A percentile compares a stretch with the other conserved stretches of the same genome.
phyloP scores from a whole-genome alignment of 768 basidiomycete genomes.

The Dacryopinax spathularia region DNA sequence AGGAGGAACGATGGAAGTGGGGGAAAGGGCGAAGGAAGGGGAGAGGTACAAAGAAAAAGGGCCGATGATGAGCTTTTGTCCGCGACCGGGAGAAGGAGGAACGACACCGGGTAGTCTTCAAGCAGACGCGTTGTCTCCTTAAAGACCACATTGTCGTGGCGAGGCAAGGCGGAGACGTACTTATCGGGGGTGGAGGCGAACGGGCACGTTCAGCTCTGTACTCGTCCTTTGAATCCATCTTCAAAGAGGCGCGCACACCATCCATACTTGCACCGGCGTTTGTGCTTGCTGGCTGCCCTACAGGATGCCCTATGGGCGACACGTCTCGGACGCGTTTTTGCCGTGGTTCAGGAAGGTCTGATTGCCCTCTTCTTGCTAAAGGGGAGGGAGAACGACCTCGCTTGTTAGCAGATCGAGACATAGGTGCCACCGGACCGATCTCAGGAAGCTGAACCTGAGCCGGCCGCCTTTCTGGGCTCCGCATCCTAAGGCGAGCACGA shows the following conservation, averaged over 20 bases:
- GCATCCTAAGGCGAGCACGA: not conserved
- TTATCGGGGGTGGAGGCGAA: conserved; percentile 1
- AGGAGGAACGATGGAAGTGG: not conserved
- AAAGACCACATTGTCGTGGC: not conserved
- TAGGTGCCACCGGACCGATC: not conserved
- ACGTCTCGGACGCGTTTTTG: not conserved
- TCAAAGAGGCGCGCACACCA: not conserved
- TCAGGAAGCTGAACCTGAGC: no score
- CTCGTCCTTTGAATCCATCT: not conserved
- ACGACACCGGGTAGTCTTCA: not conserved
- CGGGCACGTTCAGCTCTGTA: not conserved
- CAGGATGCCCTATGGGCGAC: not conserved
- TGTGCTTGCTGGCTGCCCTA: not conserved
- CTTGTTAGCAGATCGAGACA: not conserved
- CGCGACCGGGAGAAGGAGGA: not conserved
- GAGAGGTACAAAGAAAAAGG: not conserved
- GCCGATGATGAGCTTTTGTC: not conserved
- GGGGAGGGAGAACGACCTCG: not conserved
- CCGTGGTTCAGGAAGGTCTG: not conserved
- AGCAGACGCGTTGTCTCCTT: not conserved
- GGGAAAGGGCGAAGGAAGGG: not conserved
- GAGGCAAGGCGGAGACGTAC: not conserved
- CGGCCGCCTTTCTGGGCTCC: no score
- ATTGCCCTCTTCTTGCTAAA: not conserved
- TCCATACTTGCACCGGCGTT: not conserved